Conservation (phyloP, 352 stramenopile species). For the Phytophthora melonis region DNA sequence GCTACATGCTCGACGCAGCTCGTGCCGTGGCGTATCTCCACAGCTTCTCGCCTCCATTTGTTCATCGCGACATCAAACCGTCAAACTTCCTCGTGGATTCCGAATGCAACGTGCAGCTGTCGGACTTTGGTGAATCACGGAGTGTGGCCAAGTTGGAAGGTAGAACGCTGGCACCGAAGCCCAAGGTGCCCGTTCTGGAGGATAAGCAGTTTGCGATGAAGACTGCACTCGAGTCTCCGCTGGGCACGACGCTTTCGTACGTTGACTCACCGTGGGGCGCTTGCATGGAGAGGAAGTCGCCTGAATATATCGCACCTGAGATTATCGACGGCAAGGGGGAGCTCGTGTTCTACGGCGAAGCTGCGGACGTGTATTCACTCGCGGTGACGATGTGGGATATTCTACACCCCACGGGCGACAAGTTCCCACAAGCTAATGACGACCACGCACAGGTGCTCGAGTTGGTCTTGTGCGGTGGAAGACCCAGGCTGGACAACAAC, state of each 20-base stretch:
- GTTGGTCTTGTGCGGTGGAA: slow-evolving; percentile 45
- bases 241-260: slow-evolving; percentile 17
- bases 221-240: slow-evolving; percentile 9
- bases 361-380: slow-evolving; percentile 66
- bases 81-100: slow-evolving; percentile 56
- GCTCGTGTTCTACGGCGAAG: slow-evolving; percentile 46
- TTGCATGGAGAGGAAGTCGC: slow-evolving; percentile 31
- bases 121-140: slow-evolving; percentile 51
- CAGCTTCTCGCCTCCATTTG: slow-evolving; percentile 52
- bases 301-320: slow-evolving; percentile 73
- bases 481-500: slow-evolving; percentile 41
- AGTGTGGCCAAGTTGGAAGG: slow-evolving; percentile 22
- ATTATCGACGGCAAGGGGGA: slow-evolving; percentile 49
- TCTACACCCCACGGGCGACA: slow-evolving; percentile 47
- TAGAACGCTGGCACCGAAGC: background rate
- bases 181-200: slow-evolving; percentile 22
- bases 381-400: slow-evolving; percentile 76
- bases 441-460: slow-evolving; percentile 55
- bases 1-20: slow-evolving; percentile 57
- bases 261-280: slow-evolving; percentile 21
- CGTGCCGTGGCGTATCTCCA: slow-evolving; percentile 61
- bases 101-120: slow-evolving; percentile 45
- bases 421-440: slow-evolving; percentile 40
- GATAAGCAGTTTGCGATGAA: slow-evolving; percentile 8
- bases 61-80: slow-evolving; percentile 61